Conservation (phyloP, 148 eudicot genomes). For the Pouteria glomerata region DNA sequence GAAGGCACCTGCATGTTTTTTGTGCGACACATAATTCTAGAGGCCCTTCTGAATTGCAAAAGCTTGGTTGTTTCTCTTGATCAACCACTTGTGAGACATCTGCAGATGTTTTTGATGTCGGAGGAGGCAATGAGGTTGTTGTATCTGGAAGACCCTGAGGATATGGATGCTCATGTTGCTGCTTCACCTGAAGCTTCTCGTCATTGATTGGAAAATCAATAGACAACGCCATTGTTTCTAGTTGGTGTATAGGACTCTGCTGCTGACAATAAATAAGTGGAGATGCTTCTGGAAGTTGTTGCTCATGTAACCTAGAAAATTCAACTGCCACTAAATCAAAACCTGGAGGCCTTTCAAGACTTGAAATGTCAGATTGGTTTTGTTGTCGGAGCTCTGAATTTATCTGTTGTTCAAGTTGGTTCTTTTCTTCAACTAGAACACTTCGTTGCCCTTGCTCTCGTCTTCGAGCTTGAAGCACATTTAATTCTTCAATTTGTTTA, state of each 20-base stretch:
- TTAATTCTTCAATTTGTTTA: not conserved
- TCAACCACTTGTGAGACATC: not conserved
- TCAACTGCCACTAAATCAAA: not conserved
- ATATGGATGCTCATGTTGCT: not conserved
- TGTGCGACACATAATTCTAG: not conserved
- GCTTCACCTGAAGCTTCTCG: not conserved
- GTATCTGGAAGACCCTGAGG: not conserved
- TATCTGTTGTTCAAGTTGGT: not conserved
- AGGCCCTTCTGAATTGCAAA: not conserved
- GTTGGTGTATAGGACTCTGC: not conserved
- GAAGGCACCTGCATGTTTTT: not conserved
- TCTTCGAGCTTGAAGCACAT: not conserved
- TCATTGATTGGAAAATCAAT: not conserved
- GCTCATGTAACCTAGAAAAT: not conserved
- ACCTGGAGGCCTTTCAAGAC: constrained; percentile 10
- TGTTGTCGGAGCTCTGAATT: not conserved
- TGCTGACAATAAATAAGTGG: not conserved
- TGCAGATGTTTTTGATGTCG: not conserved
- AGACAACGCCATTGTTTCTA: not conserved
- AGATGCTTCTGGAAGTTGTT: constrained; percentile 7
- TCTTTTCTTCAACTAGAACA: not conserved
- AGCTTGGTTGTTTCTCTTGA: constrained; percentile 1
- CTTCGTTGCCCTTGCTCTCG: constrained; percentile 2
- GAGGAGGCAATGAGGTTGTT: not conserved
- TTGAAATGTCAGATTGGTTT: not conserved